phyloP scores from a whole-genome alignment of 164 flowering plant genomes.

The Platanus orientalis region DNA sequence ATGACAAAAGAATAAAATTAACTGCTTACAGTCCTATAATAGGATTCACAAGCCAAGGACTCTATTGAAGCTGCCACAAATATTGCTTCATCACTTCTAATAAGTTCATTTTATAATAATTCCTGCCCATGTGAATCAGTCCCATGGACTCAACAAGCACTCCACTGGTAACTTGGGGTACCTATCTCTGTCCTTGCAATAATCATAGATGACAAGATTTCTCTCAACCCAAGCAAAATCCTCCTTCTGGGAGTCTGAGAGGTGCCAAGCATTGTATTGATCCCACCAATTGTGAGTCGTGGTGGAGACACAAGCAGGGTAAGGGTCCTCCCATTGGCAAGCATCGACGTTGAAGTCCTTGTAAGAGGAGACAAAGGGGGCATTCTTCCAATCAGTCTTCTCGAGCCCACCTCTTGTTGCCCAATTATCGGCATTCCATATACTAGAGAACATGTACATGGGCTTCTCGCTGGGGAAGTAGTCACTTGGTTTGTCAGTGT shows the following conservation, averaged over 20 bases:
- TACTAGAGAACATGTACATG: conserved; percentile 91
- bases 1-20: no score
- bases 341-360: conserved; percentile 76
- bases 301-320: conserved; percentile 76
- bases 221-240: conserved; percentile 87
- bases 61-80: no score
- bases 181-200: conserved; percentile 68
- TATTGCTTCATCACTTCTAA: no score
- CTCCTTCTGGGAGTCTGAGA: conserved; percentile 51
- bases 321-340: conserved; percentile 90
- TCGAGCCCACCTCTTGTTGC: conserved; percentile 97
- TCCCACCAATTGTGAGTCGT: conserved; percentile 92
- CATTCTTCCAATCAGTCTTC: conserved; percentile 89
- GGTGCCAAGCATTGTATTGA: conserved; percentile 73
- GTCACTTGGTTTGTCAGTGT: conserved; percentile 54
- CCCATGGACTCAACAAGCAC: conserved; percentile 78
- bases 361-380: conserved; percentile 91
- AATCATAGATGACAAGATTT: conserved; percentile 80
- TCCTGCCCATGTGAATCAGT: conserved; percentile 14
- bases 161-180: conserved; percentile 57
- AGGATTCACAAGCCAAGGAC: no score
- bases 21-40: no score
- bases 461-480: conserved; percentile 94
- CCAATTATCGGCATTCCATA: conserved; percentile 98
- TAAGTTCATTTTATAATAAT: no score